A percentile compares a stretch with the other conserved stretches of the same genome.
Evolutionary conservation across 768 basidiomycete genomes (phyloP).

Genomic region (Butyriboletus loyo): DNA sequence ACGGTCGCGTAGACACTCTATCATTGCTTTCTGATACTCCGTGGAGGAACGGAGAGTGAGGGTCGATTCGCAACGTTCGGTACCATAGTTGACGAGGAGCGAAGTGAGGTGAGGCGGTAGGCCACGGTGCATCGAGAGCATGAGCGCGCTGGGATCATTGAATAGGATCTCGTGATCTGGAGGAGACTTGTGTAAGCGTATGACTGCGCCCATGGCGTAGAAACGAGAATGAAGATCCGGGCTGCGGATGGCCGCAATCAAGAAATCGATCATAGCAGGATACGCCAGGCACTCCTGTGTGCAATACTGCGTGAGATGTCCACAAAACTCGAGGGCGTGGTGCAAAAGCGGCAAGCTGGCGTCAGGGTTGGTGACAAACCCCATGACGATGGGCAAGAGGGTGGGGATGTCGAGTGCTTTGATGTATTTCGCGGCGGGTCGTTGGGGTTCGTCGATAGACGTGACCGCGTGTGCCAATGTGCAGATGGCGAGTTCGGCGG

Average conservation of each 20-base stretch:
- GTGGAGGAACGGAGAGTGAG: slow-evolving; percentile 38
- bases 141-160: slow-evolving; percentile 50
- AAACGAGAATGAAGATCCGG: slow-evolving; percentile 52
- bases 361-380: slow-evolving; percentile 42
- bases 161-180: slow-evolving; percentile 43
- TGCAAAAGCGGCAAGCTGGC: slow-evolving; percentile 42
- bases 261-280: slow-evolving; percentile 44
- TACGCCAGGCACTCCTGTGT: slow-evolving; percentile 42
- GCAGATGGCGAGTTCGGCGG: slow-evolving; percentile 49
- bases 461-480: slow-evolving; percentile 52
- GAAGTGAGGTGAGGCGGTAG: slow-evolving; percentile 47
- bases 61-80: slow-evolving; percentile 44
- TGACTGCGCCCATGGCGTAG: slow-evolving; percentile 49
- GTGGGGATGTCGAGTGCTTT: slow-evolving; percentile 42
- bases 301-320: slow-evolving; percentile 43
- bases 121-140: slow-evolving; percentile 39
- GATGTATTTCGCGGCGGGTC: slow-evolving; percentile 36
- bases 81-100: slow-evolving; percentile 48
- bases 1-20: slow-evolving; percentile 42
- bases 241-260: slow-evolving; percentile 56
- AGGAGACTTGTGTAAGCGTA: slow-evolving; percentile 45
- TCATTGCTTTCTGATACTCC: slow-evolving; percentile 55
- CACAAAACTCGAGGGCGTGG: slow-evolving; percentile 51
- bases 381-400: slow-evolving; percentile 43
- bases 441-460: slow-evolving; percentile 40